Evolutionary conservation across 495 filamentous ascomycete genomes (phyloP).

Genomic region (Daldinia vernicosa): DNA sequence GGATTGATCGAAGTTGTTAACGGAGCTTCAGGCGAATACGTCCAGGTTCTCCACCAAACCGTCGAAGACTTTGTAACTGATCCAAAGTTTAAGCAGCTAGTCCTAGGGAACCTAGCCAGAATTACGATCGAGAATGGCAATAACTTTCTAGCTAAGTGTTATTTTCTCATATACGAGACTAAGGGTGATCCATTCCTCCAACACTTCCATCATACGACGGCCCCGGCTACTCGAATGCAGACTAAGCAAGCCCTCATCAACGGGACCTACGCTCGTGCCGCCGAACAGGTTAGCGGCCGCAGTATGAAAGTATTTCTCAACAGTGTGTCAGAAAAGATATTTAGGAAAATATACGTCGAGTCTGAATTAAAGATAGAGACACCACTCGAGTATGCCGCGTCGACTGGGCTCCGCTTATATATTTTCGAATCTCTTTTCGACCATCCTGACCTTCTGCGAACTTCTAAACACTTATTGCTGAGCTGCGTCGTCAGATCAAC

Average conservation of each 20-base stretch:
- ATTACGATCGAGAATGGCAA: constrained; percentile 27
- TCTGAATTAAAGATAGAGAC: neutral
- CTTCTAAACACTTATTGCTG: constrained; percentile 2
- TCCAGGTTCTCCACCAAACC: constrained; percentile 37
- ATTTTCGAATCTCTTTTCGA: constrained; percentile 12
- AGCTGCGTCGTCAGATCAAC: constrained; percentile 1
- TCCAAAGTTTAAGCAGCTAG: constrained; percentile 22
- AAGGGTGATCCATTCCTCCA: neutral
- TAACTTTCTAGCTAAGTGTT: constrained; percentile 16
- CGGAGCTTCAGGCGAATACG: neutral
- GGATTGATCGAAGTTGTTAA: constrained; percentile 25
- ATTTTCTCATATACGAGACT: neutral
- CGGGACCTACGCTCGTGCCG: neutral
- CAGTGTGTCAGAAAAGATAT: neutral
- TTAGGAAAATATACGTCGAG: neutral
- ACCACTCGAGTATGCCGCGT: constrained; percentile 15
- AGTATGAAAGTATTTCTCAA: constrained; percentile 20
- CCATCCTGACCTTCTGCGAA: constrained; percentile 10
- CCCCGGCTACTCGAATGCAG: neutral
- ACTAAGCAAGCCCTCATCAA: neutral
- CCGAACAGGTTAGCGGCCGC: constrained; percentile 23
- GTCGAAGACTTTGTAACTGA: constrained; percentile 31
- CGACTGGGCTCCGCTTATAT: constrained; percentile 15
- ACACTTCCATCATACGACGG: neutral
- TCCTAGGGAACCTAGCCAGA: constrained; percentile 25